Evolutionary conservation across 2,329 filamentous ascomycete species (phyloP).

Genomic region (Diaporthe aspalathi): DNA sequence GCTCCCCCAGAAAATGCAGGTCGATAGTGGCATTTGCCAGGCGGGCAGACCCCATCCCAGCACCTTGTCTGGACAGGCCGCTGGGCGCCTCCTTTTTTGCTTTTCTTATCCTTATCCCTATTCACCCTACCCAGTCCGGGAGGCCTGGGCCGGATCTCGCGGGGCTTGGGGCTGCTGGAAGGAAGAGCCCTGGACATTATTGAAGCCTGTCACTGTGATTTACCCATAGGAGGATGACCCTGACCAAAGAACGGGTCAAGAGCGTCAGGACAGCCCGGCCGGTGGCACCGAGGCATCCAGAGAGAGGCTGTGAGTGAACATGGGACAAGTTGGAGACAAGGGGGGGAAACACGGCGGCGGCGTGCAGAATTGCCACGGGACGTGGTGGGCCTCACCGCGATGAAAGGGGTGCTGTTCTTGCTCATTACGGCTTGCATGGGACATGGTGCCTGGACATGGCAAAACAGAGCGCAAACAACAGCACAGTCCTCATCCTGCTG

Average conservation of each 20-base stretch:
- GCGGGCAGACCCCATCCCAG: conserved; percentile 16
- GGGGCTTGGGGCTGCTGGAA: conserved; percentile 3
- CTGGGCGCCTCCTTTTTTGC: neutral
- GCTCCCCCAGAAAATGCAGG: conserved; percentile 13
- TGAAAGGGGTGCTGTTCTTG: conserved; percentile 8
- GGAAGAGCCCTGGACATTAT: conserved; percentile 1
- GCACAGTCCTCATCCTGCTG: neutral
- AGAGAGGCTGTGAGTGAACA: conserved; percentile 3
- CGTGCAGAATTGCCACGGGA: conserved; percentile 7
- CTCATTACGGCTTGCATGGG: conserved; percentile 1
- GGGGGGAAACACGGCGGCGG: too few species aligned
- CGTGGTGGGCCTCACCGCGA: conserved; percentile 6
- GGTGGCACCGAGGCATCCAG: conserved; percentile 24
- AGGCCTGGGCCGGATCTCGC: neutral
- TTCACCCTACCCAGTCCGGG: conserved; percentile 7
- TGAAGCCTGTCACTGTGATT: neutral
- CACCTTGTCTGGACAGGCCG: neutral
- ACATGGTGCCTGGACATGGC: conserved; percentile 6
- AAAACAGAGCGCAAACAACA: neutral
- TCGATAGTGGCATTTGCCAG: conserved; percentile 1
- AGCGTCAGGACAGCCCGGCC: conserved; percentile 15
- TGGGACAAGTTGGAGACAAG: neutral
- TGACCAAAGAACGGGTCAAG: conserved; percentile 20
- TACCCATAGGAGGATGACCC: conserved; percentile 19
- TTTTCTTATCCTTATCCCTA: neutral